Conservation (phyloP, 2,329 filamentous ascomycete species). For the Neonectria sp. region DNA sequence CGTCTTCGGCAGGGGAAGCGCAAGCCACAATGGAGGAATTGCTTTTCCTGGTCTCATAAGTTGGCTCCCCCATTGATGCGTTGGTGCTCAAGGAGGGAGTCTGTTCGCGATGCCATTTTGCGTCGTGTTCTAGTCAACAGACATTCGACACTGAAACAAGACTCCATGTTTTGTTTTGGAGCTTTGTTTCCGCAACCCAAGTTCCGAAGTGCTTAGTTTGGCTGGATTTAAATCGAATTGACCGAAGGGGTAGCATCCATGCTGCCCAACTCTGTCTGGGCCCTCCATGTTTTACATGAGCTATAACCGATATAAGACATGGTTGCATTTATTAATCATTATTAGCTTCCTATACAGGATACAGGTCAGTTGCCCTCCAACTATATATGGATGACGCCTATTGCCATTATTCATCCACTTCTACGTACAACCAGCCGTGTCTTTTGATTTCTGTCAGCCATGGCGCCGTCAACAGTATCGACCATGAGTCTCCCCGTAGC, state of each 20-base stretch:
- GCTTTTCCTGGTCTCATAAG: background rate
- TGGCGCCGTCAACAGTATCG: background rate
- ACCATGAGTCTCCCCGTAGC: background rate
- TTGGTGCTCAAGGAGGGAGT: background rate
- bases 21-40: background rate
- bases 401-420: slow-evolving; percentile 1
- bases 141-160: background rate
- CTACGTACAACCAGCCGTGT: slow-evolving; percentile 24
- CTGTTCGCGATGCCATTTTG: background rate
- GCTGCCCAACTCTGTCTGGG: too few species aligned
- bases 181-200: background rate
- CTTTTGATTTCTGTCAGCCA: background rate
- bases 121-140: background rate
- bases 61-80: too few species aligned
- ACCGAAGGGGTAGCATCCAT: background rate
- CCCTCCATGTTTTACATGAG: too few species aligned
- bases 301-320: background rate
- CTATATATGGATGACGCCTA: slow-evolving; percentile 25
- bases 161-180: background rate
- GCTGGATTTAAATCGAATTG: background rate
- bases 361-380: slow-evolving; percentile 18
- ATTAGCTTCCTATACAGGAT: slow-evolving; percentile 37
- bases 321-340: slow-evolving; percentile 48
- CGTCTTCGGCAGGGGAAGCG: background rate
- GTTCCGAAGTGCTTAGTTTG: background rate